phyloP scores from a whole-genome alignment of 768 basidiomycete species.

The Psilocybe azurescens region DNA sequence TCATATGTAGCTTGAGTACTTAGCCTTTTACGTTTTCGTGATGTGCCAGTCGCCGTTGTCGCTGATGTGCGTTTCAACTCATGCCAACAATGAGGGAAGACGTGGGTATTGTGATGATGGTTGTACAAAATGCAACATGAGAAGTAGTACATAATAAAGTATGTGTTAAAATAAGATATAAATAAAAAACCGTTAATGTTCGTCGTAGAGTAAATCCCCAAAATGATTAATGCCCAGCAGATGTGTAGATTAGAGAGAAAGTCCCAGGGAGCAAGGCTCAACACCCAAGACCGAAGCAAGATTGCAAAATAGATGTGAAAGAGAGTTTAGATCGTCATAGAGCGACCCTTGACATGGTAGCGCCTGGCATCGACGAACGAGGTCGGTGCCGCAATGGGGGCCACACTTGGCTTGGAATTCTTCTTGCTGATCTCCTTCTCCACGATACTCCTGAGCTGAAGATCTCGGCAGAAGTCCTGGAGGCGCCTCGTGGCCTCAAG shows the following conservation, averaged over 20 bases:
- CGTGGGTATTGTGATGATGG: not conserved
- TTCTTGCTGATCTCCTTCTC: conserved; percentile 5
- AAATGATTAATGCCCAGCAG: not conserved
- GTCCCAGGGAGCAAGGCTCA: not conserved
- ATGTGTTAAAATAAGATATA: not conserved
- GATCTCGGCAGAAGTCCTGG: conserved; percentile 54
- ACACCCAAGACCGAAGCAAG: not conserved
- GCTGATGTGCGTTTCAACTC: not conserved
- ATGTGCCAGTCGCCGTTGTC: not conserved
- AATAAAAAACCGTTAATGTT: not conserved
- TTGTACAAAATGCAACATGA: not conserved
- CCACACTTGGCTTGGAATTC: conserved; percentile 6
- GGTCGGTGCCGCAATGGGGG: conserved; percentile 7
- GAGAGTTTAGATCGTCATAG: conserved; percentile 28
- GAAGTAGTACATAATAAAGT: not conserved
- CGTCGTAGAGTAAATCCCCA: not conserved
- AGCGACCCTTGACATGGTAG: conserved; percentile 25
- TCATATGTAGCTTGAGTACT: not conserved
- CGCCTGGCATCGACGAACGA: conserved; percentile 28
- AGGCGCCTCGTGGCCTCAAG: conserved; percentile 37
- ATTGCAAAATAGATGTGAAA: not conserved
- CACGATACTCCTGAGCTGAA: conserved; percentile 45
- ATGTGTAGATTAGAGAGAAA: not conserved
- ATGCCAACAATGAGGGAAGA: not conserved
- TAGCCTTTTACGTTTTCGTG: not conserved